These are phyloP conservation scores for Podaxis mareebaensis DNA, from an alignment of 768 basidiomycete species.

Conservation along the genomic window DNA sequence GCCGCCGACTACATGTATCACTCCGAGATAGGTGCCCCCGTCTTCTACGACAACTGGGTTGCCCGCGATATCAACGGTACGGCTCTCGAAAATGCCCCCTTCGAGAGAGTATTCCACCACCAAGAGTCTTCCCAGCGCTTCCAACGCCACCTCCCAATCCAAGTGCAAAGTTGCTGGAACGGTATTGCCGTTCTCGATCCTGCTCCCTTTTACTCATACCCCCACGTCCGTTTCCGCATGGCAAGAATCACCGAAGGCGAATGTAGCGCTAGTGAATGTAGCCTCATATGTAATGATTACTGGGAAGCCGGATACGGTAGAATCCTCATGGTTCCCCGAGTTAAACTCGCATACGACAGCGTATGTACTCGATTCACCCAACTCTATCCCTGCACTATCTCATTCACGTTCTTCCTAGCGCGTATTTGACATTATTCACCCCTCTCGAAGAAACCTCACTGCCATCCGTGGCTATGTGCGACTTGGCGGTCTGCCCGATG, in stretches of 20 bases:
- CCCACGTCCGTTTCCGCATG: slow-evolving; percentile 95
- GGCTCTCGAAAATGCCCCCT: slow-evolving; percentile 96
- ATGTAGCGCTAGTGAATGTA: slow-evolving; percentile 95
- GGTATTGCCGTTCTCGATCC: slow-evolving; percentile 96
- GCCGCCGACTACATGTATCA: slow-evolving; percentile 99
- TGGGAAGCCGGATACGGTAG: slow-evolving; percentile 95
- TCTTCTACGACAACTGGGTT: slow-evolving; percentile 99
- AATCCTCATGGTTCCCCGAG: slow-evolving; percentile 96
- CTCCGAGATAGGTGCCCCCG: slow-evolving; percentile 88
- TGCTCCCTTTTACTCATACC: slow-evolving; percentile 89
- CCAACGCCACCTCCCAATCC: slow-evolving; percentile 89
- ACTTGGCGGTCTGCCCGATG: slow-evolving; percentile 95
- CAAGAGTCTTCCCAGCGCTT: slow-evolving; percentile 73
- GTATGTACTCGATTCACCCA: slow-evolving; percentile 39
- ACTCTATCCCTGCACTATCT: neutral
- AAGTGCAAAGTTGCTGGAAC: slow-evolving; percentile 99
- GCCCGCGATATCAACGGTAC: slow-evolving; percentile 98
- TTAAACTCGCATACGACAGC: slow-evolving; percentile 93
- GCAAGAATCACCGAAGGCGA: slow-evolving; percentile 85
- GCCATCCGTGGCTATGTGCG: slow-evolving; percentile 92
- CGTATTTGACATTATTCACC: slow-evolving; percentile 96
- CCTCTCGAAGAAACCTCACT: slow-evolving; percentile 86
- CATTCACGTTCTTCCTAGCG: slow-evolving; percentile 47
- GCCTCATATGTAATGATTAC: slow-evolving; percentile 97
- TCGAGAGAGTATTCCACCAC: slow-evolving; percentile 93